These are phyloP conservation scores for Fusarium odoratissimum DNA, from an alignment of 2,329 filamentous ascomycete species.

Conservation along the genomic window DNA sequence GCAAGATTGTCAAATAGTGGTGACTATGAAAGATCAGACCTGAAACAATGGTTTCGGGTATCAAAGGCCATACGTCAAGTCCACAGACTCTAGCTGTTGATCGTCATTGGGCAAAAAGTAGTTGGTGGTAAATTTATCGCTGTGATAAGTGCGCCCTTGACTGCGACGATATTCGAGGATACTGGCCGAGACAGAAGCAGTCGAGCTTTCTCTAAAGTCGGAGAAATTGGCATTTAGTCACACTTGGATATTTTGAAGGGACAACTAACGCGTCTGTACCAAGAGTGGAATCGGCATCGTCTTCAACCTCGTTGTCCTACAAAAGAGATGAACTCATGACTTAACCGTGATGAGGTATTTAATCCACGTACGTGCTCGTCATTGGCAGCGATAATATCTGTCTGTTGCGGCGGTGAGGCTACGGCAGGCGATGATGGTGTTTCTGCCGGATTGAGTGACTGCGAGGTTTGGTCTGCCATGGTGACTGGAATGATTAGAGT, in stretches of 20 bases:
- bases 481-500: not conserved
- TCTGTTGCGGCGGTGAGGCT: not conserved
- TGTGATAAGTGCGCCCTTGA: slow-evolving; percentile 28
- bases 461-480: not conserved
- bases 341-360: not conserved
- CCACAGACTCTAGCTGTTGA: slow-evolving; percentile 16
- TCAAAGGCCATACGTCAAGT: slow-evolving; percentile 3
- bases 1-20: slow-evolving; percentile 19
- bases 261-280: not conserved
- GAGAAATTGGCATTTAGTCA: not conserved
- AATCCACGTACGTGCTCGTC: not conserved
- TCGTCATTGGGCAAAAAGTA: slow-evolving; percentile 27
- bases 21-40: not conserved
- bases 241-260: accelerated
- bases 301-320: not conserved
- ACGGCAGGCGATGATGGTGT: not conserved
- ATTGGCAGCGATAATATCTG: not conserved
- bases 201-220: slow-evolving; percentile 7
- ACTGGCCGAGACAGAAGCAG: slow-evolving; percentile 18
- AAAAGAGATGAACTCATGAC: not conserved
- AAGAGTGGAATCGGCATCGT: not conserved
- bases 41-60: accelerated
- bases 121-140: slow-evolving; percentile 20
- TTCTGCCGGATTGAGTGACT: not conserved
- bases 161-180: slow-evolving; percentile 25